phyloP scores from a whole-genome alignment of 1,284 basidiomycete species.

The Trichosporon coremiiforme region DNA sequence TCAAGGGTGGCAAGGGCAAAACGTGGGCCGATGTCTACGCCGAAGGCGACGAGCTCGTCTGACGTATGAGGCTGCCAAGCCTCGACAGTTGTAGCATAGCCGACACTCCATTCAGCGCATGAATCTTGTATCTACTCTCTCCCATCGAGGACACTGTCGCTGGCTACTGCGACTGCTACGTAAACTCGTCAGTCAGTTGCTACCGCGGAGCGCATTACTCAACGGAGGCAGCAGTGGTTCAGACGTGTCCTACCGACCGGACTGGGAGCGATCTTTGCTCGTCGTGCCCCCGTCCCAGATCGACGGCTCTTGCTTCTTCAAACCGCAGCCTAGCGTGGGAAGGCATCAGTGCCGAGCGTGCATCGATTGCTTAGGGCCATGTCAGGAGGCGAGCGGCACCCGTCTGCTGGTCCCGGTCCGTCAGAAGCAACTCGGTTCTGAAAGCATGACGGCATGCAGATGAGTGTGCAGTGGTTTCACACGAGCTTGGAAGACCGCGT shows the following conservation, averaged over 20 bases:
- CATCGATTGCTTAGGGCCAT: background rate
- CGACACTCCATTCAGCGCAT: background rate
- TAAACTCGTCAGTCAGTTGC: too few species aligned
- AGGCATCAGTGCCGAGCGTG: too few species aligned
- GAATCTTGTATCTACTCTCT: background rate
- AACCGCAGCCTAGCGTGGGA: background rate
- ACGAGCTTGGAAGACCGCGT: background rate
- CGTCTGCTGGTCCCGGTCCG: background rate
- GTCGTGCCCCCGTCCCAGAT: too few species aligned
- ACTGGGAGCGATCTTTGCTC: too few species aligned
- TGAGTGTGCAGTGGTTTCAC: background rate
- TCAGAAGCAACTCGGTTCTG: background rate
- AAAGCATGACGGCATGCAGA: background rate
- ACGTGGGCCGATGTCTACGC: conserved; percentile 13
- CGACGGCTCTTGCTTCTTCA: background rate
- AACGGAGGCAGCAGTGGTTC: too few species aligned
- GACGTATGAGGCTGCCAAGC: background rate
- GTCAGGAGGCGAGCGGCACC: background rate
- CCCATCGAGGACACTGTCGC: background rate
- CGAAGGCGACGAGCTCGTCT: conserved; percentile 3
- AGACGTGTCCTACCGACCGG: too few species aligned
- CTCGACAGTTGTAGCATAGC: background rate
- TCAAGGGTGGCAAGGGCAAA: conserved; percentile 15
- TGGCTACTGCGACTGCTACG: too few species aligned
- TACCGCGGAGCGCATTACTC: too few species aligned